phyloP scores from a whole-genome alignment of 108 stramenopile genomes.

The Cylindrotheca closterium region DNA sequence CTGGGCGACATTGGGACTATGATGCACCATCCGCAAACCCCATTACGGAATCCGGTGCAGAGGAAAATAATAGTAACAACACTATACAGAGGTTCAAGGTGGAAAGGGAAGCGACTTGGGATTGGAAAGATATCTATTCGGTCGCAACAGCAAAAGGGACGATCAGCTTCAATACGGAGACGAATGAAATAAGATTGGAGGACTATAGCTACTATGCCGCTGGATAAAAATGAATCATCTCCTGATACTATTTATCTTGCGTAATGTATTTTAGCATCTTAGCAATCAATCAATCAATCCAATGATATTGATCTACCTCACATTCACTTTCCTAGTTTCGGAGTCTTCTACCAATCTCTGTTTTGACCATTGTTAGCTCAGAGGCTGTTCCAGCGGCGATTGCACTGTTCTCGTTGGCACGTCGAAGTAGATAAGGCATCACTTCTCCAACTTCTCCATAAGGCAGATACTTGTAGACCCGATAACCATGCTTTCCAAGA shows the following conservation, averaged over 20 bases:
- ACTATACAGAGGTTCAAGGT: neutral
- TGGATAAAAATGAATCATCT: neutral
- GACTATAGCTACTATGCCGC: neutral
- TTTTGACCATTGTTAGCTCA: constrained; percentile 54
- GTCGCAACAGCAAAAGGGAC: neutral
- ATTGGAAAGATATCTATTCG: constrained; percentile 1
- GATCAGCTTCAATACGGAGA: neutral
- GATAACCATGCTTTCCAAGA: constrained; percentile 85
- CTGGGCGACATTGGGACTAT: neutral
- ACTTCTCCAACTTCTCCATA: constrained; percentile 94
- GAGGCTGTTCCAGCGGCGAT: constrained; percentile 59
- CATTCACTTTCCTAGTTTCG: too few species aligned
- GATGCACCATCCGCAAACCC: neutral
- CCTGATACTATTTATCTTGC: too few species aligned
- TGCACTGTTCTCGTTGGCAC: constrained; percentile 94
- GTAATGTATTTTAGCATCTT: too few species aligned
- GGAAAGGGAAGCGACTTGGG: neutral
- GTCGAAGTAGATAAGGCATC: constrained; percentile 94
- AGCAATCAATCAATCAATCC: too few species aligned
- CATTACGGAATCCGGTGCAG: too few species aligned
- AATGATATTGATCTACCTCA: too few species aligned
- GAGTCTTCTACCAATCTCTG: constrained; percentile 45
- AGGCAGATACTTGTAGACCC: constrained; percentile 93
- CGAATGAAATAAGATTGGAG: neutral
- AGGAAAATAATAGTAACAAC: neutral